Base-by-base conservation (phyloP, 2,329 filamentous ascomycete genomes). In the Cladosporium phlei region DNA sequence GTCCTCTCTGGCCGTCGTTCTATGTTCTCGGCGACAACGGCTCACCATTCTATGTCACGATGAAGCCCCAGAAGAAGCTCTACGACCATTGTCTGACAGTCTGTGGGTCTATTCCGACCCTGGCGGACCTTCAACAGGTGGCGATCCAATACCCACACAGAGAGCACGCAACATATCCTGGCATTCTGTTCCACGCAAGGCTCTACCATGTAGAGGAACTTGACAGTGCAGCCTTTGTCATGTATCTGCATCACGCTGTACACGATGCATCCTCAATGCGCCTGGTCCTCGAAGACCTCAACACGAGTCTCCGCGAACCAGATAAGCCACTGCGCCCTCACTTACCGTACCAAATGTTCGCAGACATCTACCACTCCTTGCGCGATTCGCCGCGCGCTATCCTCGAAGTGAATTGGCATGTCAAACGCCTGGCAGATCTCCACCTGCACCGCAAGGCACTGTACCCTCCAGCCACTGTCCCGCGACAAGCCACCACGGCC, bases 1-100 rank as follows among this genome's bases (percentile, higher is more conserved):
- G 28, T 12, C 39, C 39, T 30, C 25, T 43, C 3, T 43, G 39
- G 39, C 25, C 25, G 17, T 43, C 39, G 3, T 43, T 43, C 28
- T 43, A 43, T 11, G 39, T 43, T 14, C 25, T 16, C n/a, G 39
- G 39, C 4, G 16, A 22, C 17, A n/a, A 43, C 19, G 25, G 28
- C 5, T 7, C 24, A 14, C 39, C 24, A 22, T 43, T 33, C 25
- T 43, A 43, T 14, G 16, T 43, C 25, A 43, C 25, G 12, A 9
- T 43, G 39, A 43, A 43, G 16, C 24, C 25, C 24, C 39, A 29
- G 20, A 6, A 20, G 8, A 34, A 34, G 32, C 10, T 34, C 5
- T 34, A 34, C 32, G 32, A 34, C 12, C 32, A 34, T 3, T 34
- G 32, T 21, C 7, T 34, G 32, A 34, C 32, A 10, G 7, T 12